Evolutionary conservation across 2,329 filamentous ascomycete genomes (phyloP).

Genomic region (Cladosporium velox): DNA sequence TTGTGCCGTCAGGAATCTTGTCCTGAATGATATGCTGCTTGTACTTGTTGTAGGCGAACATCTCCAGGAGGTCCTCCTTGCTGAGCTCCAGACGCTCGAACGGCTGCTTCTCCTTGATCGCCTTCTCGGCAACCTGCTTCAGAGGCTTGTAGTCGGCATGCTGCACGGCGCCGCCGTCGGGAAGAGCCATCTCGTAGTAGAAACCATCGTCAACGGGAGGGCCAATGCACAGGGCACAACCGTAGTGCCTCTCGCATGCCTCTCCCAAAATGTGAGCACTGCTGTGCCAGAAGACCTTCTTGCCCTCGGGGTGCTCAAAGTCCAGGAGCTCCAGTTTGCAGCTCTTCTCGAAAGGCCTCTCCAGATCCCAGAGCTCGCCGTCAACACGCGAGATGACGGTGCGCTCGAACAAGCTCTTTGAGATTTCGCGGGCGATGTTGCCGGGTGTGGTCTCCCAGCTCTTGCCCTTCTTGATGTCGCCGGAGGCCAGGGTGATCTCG

Average conservation of each 20-base stretch:
- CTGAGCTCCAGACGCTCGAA: slow-evolving; percentile 88
- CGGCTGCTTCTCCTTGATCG: slow-evolving; percentile 94
- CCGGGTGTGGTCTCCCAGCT: slow-evolving; percentile 91
- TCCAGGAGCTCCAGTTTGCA: slow-evolving; percentile 82
- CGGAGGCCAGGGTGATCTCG: slow-evolving; percentile 71
- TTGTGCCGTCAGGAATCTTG: slow-evolving; percentile 85
- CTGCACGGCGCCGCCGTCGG: slow-evolving; percentile 69
- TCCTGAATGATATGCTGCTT: slow-evolving; percentile 97
- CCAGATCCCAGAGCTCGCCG: slow-evolving; percentile 88
- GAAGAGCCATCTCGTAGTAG: slow-evolving; percentile 94
- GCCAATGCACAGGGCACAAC: slow-evolving; percentile 89
- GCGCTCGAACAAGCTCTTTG: slow-evolving; percentile 80
- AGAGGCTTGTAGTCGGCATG: slow-evolving; percentile 80
- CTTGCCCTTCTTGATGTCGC: slow-evolving; percentile 70
- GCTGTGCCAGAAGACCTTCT: slow-evolving; percentile 97
- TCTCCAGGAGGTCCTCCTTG: slow-evolving; percentile 88
- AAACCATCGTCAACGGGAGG: slow-evolving; percentile 90
- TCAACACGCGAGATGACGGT: slow-evolving; percentile 85
- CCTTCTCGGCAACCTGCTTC: slow-evolving; percentile 75
- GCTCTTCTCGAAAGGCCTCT: slow-evolving; percentile 83
- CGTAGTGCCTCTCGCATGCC: slow-evolving; percentile 85
- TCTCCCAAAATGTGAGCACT: slow-evolving; percentile 96
- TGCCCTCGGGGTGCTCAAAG: slow-evolving; percentile 75
- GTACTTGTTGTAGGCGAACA: slow-evolving; percentile 98
- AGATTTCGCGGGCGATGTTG: slow-evolving; percentile 75